Evolutionary conservation across 805 yeast genomes (phyloP), one percentile per base, ranked within the genome.

Genomic region (Scheffersomyces spartinae): DNA sequence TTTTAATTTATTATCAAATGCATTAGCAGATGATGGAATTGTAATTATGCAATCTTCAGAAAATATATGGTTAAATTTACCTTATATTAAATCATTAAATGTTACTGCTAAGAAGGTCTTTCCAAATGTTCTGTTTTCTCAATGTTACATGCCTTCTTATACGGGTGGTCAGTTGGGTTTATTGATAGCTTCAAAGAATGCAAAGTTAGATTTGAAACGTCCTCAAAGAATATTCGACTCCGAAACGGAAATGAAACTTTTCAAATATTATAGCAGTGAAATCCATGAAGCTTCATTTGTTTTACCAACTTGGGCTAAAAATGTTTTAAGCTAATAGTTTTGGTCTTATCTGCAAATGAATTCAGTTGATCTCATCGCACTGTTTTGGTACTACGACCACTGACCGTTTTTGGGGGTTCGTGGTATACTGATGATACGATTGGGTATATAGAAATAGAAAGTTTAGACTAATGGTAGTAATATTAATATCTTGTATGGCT

Each of bases 91-190:
- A 28, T 47, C 54, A 9, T 57, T 80, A 30, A 47, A 67, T 32
- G 35, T 45, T 5, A 67, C 65, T 22, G 75, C 75, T 20, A 42
- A 50, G 14, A 43, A 51, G 11, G 82, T 78, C 2, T 80, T 80
- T 45, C 60, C 68, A 9, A 64, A 63, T 29, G 79, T 75, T 3
- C 57, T 65, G 36, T 78, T 79, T 45, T 66, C 80, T 36, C 82
- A 79, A 49, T 77, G 88, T 33, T 77, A 82, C 39, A 83, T 83
- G 50, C 95, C 95, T 20, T 71, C 83, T 9, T 83, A 83, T 51
- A 82, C 95, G 3, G 76, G 88, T 6, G 95, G 95, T 9, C 94
- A 82, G 51, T 64, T 83, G 35, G 94, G 94, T 1, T 59, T 83
- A 29, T 63, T 83, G 47, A 68, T 81, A 13, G 80, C 88, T 33